A percentile compares a stretch with the other conserved stretches of the same genome.
Conservation (phyloP, 2,329 filamentous ascomycete genomes). For the Emergomyces orientalis region DNA sequence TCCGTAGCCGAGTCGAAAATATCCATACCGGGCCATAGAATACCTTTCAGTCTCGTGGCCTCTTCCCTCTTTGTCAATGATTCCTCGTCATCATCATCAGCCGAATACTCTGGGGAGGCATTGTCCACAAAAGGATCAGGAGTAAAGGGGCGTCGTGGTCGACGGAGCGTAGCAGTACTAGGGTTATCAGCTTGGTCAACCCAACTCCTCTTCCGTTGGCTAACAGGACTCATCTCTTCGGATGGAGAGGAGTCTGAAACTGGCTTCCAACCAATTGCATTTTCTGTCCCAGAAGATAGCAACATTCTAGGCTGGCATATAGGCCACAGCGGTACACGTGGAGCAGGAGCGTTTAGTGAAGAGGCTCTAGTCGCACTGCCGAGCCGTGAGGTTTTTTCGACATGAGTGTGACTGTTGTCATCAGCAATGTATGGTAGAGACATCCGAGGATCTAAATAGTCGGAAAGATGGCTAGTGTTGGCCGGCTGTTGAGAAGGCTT, state of each 20-base stretch:
- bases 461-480: conserved; percentile 7
- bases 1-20: conserved; percentile 44
- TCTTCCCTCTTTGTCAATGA: conserved; percentile 24
- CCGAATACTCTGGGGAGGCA: conserved; percentile 16
- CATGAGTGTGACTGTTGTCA: not conserved
- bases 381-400: not conserved
- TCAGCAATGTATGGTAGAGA: conserved; percentile 12
- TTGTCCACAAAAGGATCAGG: conserved; percentile 19
- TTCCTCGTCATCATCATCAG: conserved; percentile 17
- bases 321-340: conserved; percentile 11
- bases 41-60: conserved; percentile 38
- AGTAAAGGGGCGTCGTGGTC: conserved; percentile 6
- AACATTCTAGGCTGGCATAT: not conserved
- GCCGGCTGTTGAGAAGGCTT: not conserved
- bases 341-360: not conserved
- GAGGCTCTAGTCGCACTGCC: not conserved
- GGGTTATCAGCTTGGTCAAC: conserved; percentile 2
- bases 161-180: not conserved
- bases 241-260: conserved; percentile 10
- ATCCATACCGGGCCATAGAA: conserved; percentile 44
- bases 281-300: conserved; percentile 4
- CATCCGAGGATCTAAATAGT: conserved; percentile 15
- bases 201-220: conserved; percentile 8
- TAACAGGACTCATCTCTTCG: conserved; percentile 14
- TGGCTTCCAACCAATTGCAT: conserved; percentile 11